phyloP scores from a whole-genome alignment of 179 eudicot genomes.

The Kewa caespitosa region DNA sequence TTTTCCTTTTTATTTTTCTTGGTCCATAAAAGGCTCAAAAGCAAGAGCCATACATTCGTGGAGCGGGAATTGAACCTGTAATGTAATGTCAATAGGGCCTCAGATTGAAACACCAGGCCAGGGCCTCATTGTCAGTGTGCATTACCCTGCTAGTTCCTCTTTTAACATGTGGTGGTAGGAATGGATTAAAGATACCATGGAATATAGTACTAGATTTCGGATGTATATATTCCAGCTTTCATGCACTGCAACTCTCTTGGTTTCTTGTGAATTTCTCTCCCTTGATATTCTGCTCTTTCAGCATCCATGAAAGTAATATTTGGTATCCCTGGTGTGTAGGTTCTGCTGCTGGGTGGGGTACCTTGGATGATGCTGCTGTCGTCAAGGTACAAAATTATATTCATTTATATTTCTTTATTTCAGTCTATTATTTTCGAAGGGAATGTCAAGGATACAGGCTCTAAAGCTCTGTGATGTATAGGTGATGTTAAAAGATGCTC shows the following conservation, averaged over 20 bases:
- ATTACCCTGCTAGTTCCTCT: neutral
- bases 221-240: neutral
- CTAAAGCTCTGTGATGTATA: neutral
- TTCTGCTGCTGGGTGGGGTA: slow-evolving; percentile 99
- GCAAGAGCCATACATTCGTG: no score
- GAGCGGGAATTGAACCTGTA: no score
- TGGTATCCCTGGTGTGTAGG: slow-evolving; percentile 44
- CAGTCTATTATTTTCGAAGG: neutral
- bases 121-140: no score
- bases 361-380: slow-evolving; percentile 89
- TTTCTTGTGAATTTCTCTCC: neutral
- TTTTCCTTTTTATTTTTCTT: no score
- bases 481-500: no score
- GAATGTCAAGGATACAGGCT: neutral
- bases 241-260: neutral
- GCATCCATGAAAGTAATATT: slow-evolving; percentile 11
- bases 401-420: neutral
- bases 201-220: no score
- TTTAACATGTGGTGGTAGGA: neutral
- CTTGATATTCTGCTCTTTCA: neutral
- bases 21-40: no score
- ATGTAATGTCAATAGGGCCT: no score
- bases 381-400: slow-evolving; percentile 63
- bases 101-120: no score
- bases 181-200: no score